Evolutionary conservation across 495 filamentous ascomycete species (phyloP).

Genomic region (Saxophila tyrrhenica): DNA sequence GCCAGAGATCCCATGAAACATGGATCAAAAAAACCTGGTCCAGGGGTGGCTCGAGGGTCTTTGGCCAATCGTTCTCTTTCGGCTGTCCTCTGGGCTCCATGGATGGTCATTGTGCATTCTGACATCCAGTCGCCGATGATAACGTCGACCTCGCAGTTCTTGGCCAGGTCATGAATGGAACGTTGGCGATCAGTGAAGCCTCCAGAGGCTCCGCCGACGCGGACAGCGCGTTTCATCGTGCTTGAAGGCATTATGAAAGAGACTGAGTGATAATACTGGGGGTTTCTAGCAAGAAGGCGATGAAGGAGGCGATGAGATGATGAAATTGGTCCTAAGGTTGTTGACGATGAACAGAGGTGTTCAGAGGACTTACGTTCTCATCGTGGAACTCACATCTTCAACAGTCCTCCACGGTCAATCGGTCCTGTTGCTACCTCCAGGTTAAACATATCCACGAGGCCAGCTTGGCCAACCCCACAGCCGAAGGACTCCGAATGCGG

Average conservation of each 20-base stretch:
- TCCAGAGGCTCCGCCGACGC: slow-evolving; percentile 26
- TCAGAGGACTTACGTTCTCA: no score
- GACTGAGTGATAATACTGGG: background rate
- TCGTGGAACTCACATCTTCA: no score
- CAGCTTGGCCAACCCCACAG: no score
- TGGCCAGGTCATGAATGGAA: slow-evolving; percentile 22
- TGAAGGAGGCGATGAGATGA: no score
- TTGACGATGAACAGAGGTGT: no score
- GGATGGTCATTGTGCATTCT: slow-evolving; percentile 22
- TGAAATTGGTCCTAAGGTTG: no score
- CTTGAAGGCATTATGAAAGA: background rate
- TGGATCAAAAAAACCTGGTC: slow-evolving; percentile 36
- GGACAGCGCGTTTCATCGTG: slow-evolving; percentile 21
- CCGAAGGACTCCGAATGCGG: no score
- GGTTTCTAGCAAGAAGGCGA: background rate
- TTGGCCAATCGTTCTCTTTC: slow-evolving; percentile 12
- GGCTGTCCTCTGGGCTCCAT: slow-evolving; percentile 6
- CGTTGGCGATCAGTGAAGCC: slow-evolving; percentile 28
- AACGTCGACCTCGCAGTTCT: slow-evolving; percentile 16
- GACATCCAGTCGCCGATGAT: slow-evolving; percentile 20
- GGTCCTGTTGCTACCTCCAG: no score
- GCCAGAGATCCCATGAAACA: slow-evolving; percentile 43
- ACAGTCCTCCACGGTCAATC: no score
- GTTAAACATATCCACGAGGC: no score
- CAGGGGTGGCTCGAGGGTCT: background rate